Percentiles rank a stretch among this genome's conserved stretches.
These are phyloP conservation scores for Sporothrix mexicana DNA, from an alignment of 2,329 filamentous ascomycete genomes.

Conservation along the genomic window DNA sequence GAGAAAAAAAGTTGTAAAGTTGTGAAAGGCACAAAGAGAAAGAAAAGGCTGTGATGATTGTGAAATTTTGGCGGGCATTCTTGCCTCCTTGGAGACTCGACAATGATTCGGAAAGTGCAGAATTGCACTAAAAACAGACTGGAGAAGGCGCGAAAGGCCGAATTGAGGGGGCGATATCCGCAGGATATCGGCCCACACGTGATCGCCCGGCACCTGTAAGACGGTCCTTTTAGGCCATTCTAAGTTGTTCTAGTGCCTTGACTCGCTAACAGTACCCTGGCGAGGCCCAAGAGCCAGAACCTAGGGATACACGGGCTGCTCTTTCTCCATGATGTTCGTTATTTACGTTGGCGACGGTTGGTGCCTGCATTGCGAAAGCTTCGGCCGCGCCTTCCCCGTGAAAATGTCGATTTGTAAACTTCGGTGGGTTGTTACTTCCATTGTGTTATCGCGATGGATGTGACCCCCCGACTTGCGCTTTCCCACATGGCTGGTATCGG, in stretches of 20 bases:
- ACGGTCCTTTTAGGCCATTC: too few species aligned
- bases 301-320: too few species aligned
- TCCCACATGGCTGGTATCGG: conserved; percentile 14
- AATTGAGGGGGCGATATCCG: not conserved
- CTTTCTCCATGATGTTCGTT: conserved; percentile 13
- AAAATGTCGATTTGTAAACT: not conserved
- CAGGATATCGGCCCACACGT: not conserved
- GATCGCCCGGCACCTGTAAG: conserved; percentile 3
- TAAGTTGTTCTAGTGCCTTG: not conserved
- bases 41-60: conserved; percentile 15
- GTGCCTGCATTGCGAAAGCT: conserved; percentile 12
- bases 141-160: conserved; percentile 20
- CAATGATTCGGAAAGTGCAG: conserved; percentile 21
- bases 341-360: not conserved
- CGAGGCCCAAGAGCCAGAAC: not conserved
- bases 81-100: conserved; percentile 8
- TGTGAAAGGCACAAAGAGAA: conserved; percentile 2
- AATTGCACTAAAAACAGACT: not conserved
- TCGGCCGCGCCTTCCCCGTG: conserved; percentile 6
- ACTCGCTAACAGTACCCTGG: too few species aligned
- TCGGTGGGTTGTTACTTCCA: not conserved
- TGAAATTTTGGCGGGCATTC: not conserved
- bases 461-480: not conserved
- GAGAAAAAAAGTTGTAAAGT: not conserved
- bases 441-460: not conserved